Percentiles rank a stretch among this genome's conserved stretches.
Evolutionary conservation across 768 basidiomycete genomes (phyloP).

Genomic region (Calocera cornea): DNA sequence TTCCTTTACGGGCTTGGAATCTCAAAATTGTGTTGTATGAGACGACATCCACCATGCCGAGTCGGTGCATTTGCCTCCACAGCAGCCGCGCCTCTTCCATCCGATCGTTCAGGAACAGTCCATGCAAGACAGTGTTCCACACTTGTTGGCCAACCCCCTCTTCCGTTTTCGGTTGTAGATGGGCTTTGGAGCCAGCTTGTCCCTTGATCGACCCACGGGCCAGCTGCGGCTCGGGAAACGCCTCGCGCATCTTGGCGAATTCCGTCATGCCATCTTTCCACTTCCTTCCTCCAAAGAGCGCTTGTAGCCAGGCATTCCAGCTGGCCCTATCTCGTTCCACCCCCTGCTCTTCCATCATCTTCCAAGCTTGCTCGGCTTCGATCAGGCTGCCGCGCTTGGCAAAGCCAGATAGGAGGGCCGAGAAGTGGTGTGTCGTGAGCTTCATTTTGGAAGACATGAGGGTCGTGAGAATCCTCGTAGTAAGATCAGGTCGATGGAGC

Average conservation of each 20-base stretch:
- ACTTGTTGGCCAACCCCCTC: not conserved
- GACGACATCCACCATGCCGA: slow-evolving; percentile 51
- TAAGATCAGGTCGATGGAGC: not conserved
- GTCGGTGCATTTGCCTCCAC: slow-evolving; percentile 28
- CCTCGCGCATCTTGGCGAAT: not conserved
- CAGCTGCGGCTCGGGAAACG: not conserved
- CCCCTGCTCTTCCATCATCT: not conserved
- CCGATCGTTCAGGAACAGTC: slow-evolving; percentile 36
- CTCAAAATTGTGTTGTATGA: slow-evolving; percentile 72
- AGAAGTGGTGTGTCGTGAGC: slow-evolving; percentile 2
- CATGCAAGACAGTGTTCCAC: slow-evolving; percentile 65
- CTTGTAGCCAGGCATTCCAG: not conserved
- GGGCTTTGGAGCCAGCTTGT: not conserved
- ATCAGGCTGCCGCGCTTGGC: not conserved
- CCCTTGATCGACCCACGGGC: not conserved
- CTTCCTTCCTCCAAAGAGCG: not conserved
- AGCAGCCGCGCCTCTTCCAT: slow-evolving; percentile 27
- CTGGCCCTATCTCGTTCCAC: not conserved
- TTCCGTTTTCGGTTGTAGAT: not conserved
- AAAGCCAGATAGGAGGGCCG: not conserved
- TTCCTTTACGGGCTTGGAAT: slow-evolving; percentile 46
- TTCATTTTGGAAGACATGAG: not conserved
- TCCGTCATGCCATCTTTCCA: not conserved
- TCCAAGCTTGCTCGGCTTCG: not conserved
- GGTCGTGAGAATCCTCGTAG: not conserved